Conservation (phyloP, 2,329 filamentous ascomycete species). For the Penicillium expansum region DNA sequence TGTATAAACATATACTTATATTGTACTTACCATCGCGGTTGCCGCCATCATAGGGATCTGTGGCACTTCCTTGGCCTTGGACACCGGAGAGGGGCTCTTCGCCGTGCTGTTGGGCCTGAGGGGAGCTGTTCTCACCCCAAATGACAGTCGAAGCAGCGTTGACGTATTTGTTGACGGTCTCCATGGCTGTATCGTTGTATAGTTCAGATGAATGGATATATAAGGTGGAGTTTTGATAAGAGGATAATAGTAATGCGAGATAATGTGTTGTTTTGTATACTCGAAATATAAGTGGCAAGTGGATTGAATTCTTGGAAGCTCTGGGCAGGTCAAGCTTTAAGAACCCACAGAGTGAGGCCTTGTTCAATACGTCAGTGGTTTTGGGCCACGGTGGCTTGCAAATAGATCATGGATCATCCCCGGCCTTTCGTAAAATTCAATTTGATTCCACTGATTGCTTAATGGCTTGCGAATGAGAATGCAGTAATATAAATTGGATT, state of each 20-base stretch:
- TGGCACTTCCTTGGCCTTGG: constrained; percentile 62
- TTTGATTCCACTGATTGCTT: not conserved
- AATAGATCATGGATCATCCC: not conserved
- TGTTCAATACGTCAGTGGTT: constrained; percentile 7
- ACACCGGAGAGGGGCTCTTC: constrained; percentile 71
- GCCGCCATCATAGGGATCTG: constrained; percentile 75
- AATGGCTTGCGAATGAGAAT: constrained; percentile 4
- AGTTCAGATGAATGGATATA: not conserved
- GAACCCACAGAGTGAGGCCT: not conserved
- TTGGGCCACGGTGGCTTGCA: constrained; percentile 1
- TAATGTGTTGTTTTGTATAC: not conserved
- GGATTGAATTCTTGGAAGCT: not conserved
- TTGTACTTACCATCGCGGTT: constrained; percentile 60
- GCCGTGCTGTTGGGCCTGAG: constrained; percentile 35
- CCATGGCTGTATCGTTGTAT: constrained; percentile 49
- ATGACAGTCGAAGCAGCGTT: constrained; percentile 50
- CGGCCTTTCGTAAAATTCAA: not conserved
- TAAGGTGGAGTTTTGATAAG: not conserved
- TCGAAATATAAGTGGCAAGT: not conserved
- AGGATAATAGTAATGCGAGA: not conserved
- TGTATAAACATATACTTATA: not conserved
- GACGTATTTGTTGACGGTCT: constrained; percentile 58
- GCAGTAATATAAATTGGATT: not conserved
- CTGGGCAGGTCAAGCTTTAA: constrained; percentile 9
- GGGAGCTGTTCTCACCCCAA: constrained; percentile 44